Base-by-base conservation (phyloP, 148 eudicot genomes). In the Hydrangea macrophylla region DNA sequence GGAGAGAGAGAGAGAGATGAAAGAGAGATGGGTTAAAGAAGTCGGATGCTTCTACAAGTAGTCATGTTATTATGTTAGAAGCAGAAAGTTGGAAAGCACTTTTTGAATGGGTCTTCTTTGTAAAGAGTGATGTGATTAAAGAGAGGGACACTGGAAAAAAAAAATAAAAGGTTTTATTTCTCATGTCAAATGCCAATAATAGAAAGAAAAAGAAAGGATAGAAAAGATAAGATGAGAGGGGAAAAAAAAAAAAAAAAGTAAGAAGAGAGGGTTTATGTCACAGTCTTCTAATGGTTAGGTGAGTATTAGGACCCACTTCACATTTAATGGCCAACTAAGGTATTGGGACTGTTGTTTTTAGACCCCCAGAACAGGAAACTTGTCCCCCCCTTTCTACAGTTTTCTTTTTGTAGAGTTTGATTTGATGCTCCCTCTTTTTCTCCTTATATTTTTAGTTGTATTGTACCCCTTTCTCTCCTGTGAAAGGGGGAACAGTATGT, bases 271-370 rank as follows among this genome's bases (percentile, higher is more conserved):
- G 60, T 35, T 57, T 42, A 4, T 15, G 48, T 42, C 48, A 42
- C 17, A 1, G 8, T 6, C 2, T 39, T 60, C 36, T 55, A 64
- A 60, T 60, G 70, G 62, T 72, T 64, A 73, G 76, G 82, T 69
- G 68, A 74, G 81, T 62, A 61, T 63, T 53, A 65, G 78, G 85
- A 40, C 74, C 79, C 77, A 74, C 68, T 25, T 42, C 45, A 63
- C 58, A 71, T 65, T n/a, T 54, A 67, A 66, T 65, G 69, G 80
- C 62, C 78, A 69, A 70, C 67, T 60, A 78, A 74, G 69, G 65
- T 27, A 23, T 54, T 73, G 70, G 63, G 22, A 51, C 81, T 75
- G 66, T 70, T 74, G 75, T 44, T 78, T 54, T 69, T 24, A 71
- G 35, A 55, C 76, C 78, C 53, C 66, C 42, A n/a, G 60, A 76